phyloP scores from a whole-genome alignment of 257 asterid genomes.

The Knoxia roxburghii region DNA sequence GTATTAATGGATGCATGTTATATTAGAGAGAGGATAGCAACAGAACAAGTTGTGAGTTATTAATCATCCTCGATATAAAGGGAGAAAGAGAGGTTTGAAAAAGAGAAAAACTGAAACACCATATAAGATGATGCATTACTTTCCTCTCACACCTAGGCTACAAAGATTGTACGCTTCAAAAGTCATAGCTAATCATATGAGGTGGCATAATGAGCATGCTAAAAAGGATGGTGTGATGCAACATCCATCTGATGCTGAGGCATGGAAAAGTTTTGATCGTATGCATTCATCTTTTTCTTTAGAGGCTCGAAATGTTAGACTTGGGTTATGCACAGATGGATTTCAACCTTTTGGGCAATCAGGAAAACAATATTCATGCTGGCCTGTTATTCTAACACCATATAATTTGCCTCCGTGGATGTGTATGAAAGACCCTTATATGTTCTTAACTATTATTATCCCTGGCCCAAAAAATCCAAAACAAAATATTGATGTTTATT shows the following conservation, averaged over 20 bases:
- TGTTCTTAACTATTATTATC: too few relatives aligned
- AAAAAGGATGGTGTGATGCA: not conserved
- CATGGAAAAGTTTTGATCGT: slow-evolving; percentile 9
- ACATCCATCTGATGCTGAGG: not conserved
- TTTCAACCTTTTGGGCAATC: not conserved
- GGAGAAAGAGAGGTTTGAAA: too few relatives aligned
- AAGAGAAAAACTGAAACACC: too few relatives aligned
- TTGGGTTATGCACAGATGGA: not conserved
- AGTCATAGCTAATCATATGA: not conserved
- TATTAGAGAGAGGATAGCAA: too few relatives aligned
- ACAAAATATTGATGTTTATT: not conserved
- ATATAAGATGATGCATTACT: not conserved
- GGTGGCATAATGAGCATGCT: not conserved
- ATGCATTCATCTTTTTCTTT: not conserved
- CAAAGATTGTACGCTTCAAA: slow-evolving; percentile 5
- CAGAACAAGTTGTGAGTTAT: too few relatives aligned
- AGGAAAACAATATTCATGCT: not conserved
- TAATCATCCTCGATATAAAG: too few relatives aligned
- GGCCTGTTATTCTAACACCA: not conserved
- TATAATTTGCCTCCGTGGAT: slow-evolving; percentile 3
- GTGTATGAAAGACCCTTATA: too few relatives aligned
- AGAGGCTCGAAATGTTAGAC: not conserved
- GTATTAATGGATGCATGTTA: too few relatives aligned
- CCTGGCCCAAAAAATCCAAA: not conserved
- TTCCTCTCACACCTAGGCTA: not conserved